Evolutionary conservation across 306 rosid genomes (phyloP).

Genomic region (Urtica urens): DNA sequence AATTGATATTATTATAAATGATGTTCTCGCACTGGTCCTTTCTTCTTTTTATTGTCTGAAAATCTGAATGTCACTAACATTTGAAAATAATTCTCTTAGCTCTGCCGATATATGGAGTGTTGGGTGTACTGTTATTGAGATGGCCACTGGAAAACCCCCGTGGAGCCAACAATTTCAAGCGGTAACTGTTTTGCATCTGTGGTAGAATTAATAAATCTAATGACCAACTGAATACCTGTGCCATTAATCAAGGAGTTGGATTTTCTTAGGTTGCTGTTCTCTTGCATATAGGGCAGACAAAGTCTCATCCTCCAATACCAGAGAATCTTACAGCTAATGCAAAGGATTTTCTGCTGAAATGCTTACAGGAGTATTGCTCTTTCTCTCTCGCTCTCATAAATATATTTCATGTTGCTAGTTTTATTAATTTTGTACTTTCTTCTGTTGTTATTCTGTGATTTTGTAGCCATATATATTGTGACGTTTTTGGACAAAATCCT

Average conservation of each 20-base stretch:
- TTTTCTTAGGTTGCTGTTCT: constrained; percentile 89
- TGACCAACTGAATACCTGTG: no score
- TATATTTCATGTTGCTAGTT: no score
- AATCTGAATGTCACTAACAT: constrained; percentile 15
- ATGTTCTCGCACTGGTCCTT: not conserved
- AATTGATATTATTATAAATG: not conserved
- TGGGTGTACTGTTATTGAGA: constrained; percentile 97
- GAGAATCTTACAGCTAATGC: constrained; percentile 83
- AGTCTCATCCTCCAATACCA: constrained; percentile 98
- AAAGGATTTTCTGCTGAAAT: constrained; percentile 83
- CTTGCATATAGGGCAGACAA: constrained; percentile 90
- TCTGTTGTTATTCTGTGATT: no score
- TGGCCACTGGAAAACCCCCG: constrained; percentile 99
- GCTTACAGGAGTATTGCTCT: constrained; percentile 70
- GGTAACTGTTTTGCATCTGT: constrained; percentile 39
- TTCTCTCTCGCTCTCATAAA: constrained; percentile 14
- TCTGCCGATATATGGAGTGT: constrained; percentile 99
- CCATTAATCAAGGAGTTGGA: no score
- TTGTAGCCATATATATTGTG: not conserved
- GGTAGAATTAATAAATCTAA: no score
- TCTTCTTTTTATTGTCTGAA: constrained; percentile 3
- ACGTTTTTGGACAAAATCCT: not conserved
- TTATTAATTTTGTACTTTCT: not conserved
- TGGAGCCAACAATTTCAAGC: constrained; percentile 99
- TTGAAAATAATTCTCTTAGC: constrained; percentile 33